A percentile compares a stretch with the other conserved stretches of the same genome.
Evolutionary conservation across 352 stramenopile genomes (phyloP).

Genomic region (Phytopythium boreale): DNA sequence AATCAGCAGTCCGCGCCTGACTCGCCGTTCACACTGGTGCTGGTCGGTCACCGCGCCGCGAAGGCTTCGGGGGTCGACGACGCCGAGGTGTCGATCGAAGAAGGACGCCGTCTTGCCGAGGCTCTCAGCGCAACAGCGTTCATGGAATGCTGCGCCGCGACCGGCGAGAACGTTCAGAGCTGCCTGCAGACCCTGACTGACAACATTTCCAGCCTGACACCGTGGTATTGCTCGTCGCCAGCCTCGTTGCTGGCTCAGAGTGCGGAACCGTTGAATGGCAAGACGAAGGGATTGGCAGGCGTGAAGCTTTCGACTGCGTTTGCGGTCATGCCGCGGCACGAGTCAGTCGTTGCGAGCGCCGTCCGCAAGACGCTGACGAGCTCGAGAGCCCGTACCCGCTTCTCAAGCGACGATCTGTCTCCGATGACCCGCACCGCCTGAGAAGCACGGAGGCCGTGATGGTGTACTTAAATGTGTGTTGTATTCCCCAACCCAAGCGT

Average conservation of each 20-base stretch:
- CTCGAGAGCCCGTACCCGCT: neutral
- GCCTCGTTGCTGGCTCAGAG: neutral
- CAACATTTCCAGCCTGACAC: neutral
- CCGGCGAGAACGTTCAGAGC: slow-evolving; percentile 7
- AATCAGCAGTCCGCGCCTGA: neutral
- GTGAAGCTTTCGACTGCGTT: neutral
- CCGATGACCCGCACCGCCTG: neutral
- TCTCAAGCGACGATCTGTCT: neutral
- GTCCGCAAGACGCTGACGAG: slow-evolving; percentile 4
- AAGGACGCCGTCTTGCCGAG: slow-evolving; percentile 19
- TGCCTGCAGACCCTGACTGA: slow-evolving; percentile 18
- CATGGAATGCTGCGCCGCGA: slow-evolving; percentile 21
- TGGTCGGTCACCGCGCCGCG: slow-evolving; percentile 29
- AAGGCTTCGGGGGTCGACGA: slow-evolving; percentile 2
- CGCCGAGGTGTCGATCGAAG: slow-evolving; percentile 12
- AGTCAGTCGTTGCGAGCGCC: neutral
- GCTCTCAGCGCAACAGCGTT: slow-evolving; percentile 19
- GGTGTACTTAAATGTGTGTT: neutral
- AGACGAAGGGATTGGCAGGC: neutral
- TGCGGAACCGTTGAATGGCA: neutral
- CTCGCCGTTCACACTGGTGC: slow-evolving; percentile 23
- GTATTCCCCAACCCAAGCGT: too few species aligned
- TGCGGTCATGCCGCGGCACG: neutral
- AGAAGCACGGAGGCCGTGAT: neutral
- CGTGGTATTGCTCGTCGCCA: neutral